phyloP scores from a whole-genome alignment of 2,329 filamentous ascomycete species.

The Aspergillus costaricaensis region DNA sequence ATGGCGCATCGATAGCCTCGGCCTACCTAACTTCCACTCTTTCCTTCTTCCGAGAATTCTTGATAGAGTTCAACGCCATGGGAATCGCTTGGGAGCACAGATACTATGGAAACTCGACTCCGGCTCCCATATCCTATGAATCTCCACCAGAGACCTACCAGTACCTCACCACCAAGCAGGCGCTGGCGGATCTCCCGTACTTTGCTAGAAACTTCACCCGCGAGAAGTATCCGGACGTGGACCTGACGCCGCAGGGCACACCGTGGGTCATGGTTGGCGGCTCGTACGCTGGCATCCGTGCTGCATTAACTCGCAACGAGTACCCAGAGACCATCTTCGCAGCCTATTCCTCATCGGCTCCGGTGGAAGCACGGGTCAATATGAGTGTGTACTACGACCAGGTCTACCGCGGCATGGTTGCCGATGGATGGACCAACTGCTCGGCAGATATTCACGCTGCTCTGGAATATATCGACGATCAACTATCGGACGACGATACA shows the following conservation, averaged over 20 bases:
- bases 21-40: constrained; percentile 13
- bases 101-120: constrained; percentile 47
- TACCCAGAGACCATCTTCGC: constrained; percentile 47
- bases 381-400: constrained; percentile 56
- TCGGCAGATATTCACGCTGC: constrained; percentile 53
- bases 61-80: constrained; percentile 40
- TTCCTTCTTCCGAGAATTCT: constrained; percentile 34
- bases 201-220: constrained; percentile 47
- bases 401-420: constrained; percentile 50
- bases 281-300: constrained; percentile 48
- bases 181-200: constrained; percentile 48
- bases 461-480: constrained; percentile 51
- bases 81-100: constrained; percentile 46
- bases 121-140: constrained; percentile 38
- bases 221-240: constrained; percentile 29
- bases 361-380: constrained; percentile 51
- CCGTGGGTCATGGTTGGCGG: constrained; percentile 52
- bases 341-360: constrained; percentile 45
- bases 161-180: constrained; percentile 47
- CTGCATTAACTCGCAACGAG: constrained; percentile 46
- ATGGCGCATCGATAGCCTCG: constrained; percentile 28
- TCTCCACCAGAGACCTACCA: constrained; percentile 43
- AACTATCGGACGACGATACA: constrained; percentile 40
- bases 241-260: constrained; percentile 43
- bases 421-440: constrained; percentile 55